Percentiles rank a stretch among this genome's conserved stretches.
Conservation (phyloP, 306 rosid species). For the Psophocarpus tetragonolobus region DNA sequence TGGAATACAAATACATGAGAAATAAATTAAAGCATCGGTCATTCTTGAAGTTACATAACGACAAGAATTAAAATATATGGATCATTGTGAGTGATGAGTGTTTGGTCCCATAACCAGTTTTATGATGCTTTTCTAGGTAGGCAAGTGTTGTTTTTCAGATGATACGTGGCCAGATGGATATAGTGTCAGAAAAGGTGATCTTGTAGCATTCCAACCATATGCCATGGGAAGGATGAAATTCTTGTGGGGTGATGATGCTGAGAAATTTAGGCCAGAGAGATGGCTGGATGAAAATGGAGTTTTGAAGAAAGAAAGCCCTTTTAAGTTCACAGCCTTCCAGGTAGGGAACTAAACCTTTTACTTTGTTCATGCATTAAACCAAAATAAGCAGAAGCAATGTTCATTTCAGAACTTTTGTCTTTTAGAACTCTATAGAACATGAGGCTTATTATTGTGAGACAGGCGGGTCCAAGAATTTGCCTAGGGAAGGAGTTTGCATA, state of each 20-base stretch:
- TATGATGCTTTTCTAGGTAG: constrained; percentile 41
- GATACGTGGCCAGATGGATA: constrained; percentile 66
- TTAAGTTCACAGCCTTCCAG: constrained; percentile 70
- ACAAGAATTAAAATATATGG: neutral
- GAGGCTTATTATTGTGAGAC: neutral
- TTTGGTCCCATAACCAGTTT: constrained; percentile 25
- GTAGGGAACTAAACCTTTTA: neutral
- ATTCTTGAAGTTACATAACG: neutral
- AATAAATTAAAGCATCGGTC: too few relatives aligned
- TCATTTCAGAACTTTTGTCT: neutral
- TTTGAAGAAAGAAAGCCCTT: constrained; percentile 55
- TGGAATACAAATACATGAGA: too few relatives aligned
- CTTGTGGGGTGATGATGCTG: constrained; percentile 78
- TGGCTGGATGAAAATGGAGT: constrained; percentile 53
- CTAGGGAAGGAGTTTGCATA: neutral
- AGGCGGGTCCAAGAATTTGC: constrained; percentile 7
- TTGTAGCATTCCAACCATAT: constrained; percentile 45
- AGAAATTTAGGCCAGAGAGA: constrained; percentile 62
- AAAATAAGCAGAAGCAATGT: neutral
- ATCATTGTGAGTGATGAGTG: neutral
- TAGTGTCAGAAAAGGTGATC: constrained; percentile 61
- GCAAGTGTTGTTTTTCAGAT: constrained; percentile 50
- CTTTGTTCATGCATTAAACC: neutral
- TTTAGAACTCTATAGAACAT: neutral
- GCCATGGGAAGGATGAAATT: constrained; percentile 72